These are phyloP conservation scores for Scedosporium boydii DNA, from an alignment of 2,329 filamentous ascomycete species.

Conservation along the genomic window DNA sequence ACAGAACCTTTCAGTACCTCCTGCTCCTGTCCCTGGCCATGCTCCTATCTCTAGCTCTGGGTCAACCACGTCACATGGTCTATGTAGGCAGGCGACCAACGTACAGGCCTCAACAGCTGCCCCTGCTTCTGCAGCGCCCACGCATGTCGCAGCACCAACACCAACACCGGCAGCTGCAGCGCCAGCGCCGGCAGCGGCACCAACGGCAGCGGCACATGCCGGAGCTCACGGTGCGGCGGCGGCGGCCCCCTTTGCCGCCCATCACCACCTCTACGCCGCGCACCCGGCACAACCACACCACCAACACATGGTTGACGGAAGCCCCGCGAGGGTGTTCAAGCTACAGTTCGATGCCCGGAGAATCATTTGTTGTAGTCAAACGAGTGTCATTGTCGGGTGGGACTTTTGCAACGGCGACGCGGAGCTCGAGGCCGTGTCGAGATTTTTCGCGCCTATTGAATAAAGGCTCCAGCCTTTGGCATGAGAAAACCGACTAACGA, in stretches of 20 bases:
- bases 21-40: neutral
- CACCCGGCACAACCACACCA: constrained; percentile 21
- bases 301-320: constrained; percentile 38
- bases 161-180: neutral
- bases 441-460: constrained; percentile 61
- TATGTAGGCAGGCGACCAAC: constrained; percentile 2
- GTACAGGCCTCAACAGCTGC: constrained; percentile 1
- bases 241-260: constrained; percentile 9
- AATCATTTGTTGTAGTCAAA: constrained; percentile 91
- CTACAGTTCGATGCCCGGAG: constrained; percentile 89
- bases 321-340: constrained; percentile 72
- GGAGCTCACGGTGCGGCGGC: constrained; percentile 8
- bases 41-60: neutral
- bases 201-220: constrained; percentile 6
- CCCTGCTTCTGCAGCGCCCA: neutral
- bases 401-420: constrained; percentile 86
- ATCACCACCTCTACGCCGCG: constrained; percentile 6
- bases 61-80: neutral
- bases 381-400: constrained; percentile 89
- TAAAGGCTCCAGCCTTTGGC: neutral
- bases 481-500: neutral
- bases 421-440: constrained; percentile 66
- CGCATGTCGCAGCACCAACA: constrained; percentile 5
- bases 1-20: neutral
- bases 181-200: neutral